A percentile compares a stretch with the other conserved stretches of the same genome.
These are phyloP conservation scores for Torulaspora microellipsoides DNA, from an alignment of 805 yeast species.

Conservation along the genomic window DNA sequence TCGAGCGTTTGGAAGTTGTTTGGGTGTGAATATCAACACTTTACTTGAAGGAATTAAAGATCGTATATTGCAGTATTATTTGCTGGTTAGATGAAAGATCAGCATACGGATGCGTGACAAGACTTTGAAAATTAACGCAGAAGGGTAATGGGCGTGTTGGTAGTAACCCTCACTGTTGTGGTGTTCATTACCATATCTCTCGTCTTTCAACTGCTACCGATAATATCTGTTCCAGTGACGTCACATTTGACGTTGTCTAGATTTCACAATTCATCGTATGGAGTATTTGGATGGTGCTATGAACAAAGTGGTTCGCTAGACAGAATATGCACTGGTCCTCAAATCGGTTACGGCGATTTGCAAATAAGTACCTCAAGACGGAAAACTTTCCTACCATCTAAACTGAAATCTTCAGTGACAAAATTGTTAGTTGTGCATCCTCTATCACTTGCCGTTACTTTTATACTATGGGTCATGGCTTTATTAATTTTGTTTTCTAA, in stretches of 20 bases:
- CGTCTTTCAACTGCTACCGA: constrained; percentile 54
- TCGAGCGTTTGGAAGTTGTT: too few relatives aligned
- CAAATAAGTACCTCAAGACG: constrained; percentile 32
- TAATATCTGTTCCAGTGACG: constrained; percentile 59
- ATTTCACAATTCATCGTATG: constrained; percentile 49
- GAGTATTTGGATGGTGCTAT: constrained; percentile 67
- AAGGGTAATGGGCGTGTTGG: constrained; percentile 1
- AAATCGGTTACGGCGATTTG: constrained; percentile 21
- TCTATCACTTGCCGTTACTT: constrained; percentile 53
- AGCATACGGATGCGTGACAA: too few relatives aligned
- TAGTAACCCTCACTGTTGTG: constrained; percentile 3
- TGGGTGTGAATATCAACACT: too few relatives aligned
- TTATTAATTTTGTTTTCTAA: constrained; percentile 38
- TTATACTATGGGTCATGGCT: constrained; percentile 41
- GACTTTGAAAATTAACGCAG: neutral
- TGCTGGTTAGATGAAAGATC: too few relatives aligned
- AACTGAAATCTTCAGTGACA: constrained; percentile 55
- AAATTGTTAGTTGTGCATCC: constrained; percentile 64
- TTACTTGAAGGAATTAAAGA: too few relatives aligned
- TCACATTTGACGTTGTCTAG: constrained; percentile 44
- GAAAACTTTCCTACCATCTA: constrained; percentile 51
- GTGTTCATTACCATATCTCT: constrained; percentile 45
- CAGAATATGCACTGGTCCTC: constrained; percentile 14
- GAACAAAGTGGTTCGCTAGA: neutral
- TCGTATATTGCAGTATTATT: too few relatives aligned